phyloP scores from a whole-genome alignment of 2,329 filamentous ascomycete species.

The Colletotrichum sp. region DNA sequence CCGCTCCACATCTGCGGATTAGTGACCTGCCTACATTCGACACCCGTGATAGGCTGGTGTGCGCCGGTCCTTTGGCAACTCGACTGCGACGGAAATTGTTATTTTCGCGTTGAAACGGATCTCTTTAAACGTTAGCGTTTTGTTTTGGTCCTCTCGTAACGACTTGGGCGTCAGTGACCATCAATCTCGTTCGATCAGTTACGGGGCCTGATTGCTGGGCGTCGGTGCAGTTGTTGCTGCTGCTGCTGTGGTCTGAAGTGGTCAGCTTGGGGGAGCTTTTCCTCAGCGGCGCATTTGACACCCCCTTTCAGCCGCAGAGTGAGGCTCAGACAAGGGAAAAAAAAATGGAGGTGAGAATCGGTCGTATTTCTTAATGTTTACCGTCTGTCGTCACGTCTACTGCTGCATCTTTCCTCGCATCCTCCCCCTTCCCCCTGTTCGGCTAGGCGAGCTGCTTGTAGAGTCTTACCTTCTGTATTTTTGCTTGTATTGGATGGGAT shows the following conservation, averaged over 20 bases:
- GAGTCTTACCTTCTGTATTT: not conserved
- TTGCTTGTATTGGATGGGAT: not conserved
- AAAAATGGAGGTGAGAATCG: constrained; percentile 16
- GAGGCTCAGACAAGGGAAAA: not conserved
- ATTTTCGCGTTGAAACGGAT: not conserved
- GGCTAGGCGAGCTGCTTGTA: not conserved
- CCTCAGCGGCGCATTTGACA: not conserved
- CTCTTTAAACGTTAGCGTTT: not conserved
- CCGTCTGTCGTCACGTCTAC: not conserved
- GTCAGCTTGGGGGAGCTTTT: not conserved
- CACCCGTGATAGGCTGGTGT: constrained; percentile 3
- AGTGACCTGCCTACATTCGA: not conserved
- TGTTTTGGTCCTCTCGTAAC: not conserved
- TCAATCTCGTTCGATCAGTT: not conserved
- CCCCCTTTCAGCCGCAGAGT: not conserved
- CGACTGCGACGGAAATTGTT: not conserved
- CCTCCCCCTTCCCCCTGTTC: not conserved
- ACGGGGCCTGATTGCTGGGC: not conserved
- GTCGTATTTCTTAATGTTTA: not conserved
- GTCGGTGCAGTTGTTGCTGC: not conserved
- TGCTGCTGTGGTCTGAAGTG: not conserved
- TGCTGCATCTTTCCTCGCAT: not conserved
- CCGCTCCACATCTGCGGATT: constrained; percentile 10
- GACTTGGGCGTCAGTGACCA: not conserved
- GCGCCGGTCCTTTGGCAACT: not conserved